phyloP scores from a whole-genome alignment of 192 early-diverging fungal species.

The Helicostylum pulchrum region DNA sequence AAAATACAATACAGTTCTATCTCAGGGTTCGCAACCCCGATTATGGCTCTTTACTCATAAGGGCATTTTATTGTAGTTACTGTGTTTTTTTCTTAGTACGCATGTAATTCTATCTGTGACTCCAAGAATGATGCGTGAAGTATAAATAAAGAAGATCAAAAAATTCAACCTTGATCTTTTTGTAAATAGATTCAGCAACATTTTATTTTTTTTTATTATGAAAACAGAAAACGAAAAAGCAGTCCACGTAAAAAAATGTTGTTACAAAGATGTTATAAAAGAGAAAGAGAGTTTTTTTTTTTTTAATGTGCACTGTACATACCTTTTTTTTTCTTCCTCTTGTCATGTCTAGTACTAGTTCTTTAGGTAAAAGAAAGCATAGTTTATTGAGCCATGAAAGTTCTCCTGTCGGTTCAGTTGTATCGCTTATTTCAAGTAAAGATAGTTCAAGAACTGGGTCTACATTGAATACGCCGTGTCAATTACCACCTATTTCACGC shows the following conservation, averaged over 20 bases:
- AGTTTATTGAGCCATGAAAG: background rate
- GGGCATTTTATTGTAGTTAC: slow-evolving; percentile 21
- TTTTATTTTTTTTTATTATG: background rate
- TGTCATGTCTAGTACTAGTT: background rate
- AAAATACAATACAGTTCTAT: background rate
- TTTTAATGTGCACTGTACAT: no score
- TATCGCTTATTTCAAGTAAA: background rate
- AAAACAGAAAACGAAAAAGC: background rate
- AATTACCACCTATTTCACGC: slow-evolving; percentile 2
- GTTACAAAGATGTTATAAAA: no score
- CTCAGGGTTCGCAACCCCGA: background rate
- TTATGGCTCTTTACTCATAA: slow-evolving; percentile 1
- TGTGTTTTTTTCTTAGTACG: slow-evolving; percentile 2
- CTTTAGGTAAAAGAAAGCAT: background rate
- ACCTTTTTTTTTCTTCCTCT: no score
- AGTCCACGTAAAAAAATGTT: no score
- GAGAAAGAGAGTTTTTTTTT: no score
- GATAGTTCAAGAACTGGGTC: no score
- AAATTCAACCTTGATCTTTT: background rate
- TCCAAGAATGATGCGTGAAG: slow-evolving; percentile 1
- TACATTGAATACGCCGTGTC: background rate
- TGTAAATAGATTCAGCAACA: background rate
- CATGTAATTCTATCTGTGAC: slow-evolving; percentile 10
- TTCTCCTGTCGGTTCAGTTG: background rate
- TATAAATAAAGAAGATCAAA: background rate